Conservation (phyloP, 1,284 basidiomycete species). For the Bjerkandera adusta region DNA sequence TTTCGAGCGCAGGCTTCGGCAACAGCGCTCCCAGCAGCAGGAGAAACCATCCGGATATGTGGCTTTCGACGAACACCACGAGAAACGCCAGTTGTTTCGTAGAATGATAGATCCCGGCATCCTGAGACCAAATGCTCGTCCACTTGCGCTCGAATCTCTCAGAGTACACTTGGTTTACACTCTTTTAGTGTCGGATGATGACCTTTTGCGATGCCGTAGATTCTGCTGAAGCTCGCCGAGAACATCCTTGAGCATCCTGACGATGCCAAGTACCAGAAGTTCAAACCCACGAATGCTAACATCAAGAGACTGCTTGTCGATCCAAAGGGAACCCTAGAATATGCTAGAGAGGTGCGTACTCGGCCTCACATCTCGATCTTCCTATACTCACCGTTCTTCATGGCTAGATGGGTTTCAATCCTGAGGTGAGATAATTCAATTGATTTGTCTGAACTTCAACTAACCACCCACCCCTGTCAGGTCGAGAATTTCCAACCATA, state of each 20-base stretch:
- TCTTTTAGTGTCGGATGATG: background rate
- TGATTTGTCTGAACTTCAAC: background rate
- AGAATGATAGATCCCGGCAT: constrained; percentile 78
- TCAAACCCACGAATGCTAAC: constrained; percentile 71
- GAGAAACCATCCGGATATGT: constrained; percentile 29
- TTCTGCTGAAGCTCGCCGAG: constrained; percentile 63
- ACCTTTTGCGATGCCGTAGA: constrained; percentile 39
- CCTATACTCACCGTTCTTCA: constrained; percentile 13
- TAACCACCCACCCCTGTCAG: constrained; percentile 19
- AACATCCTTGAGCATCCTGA: constrained; percentile 70
- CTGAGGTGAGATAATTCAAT: constrained; percentile 41
- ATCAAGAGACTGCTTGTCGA: constrained; percentile 61
- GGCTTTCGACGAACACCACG: constrained; percentile 54
- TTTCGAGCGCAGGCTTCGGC: constrained; percentile 18
- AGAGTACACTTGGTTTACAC: constrained; percentile 43
- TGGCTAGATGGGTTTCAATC: constrained; percentile 71
- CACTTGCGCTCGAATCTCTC: constrained; percentile 56
- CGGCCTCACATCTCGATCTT: background rate
- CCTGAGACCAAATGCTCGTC: constrained; percentile 62
- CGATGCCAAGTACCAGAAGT: constrained; percentile 65
- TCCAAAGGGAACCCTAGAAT: constrained; percentile 73
- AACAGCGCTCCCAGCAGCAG: constrained; percentile 22
- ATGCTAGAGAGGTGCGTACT: constrained; percentile 62
- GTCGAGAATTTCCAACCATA: constrained; percentile 48
- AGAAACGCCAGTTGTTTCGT: constrained; percentile 66